Conservation (phyloP, 2,329 filamentous ascomycete genomes). For the Epichloe uncinata region DNA sequence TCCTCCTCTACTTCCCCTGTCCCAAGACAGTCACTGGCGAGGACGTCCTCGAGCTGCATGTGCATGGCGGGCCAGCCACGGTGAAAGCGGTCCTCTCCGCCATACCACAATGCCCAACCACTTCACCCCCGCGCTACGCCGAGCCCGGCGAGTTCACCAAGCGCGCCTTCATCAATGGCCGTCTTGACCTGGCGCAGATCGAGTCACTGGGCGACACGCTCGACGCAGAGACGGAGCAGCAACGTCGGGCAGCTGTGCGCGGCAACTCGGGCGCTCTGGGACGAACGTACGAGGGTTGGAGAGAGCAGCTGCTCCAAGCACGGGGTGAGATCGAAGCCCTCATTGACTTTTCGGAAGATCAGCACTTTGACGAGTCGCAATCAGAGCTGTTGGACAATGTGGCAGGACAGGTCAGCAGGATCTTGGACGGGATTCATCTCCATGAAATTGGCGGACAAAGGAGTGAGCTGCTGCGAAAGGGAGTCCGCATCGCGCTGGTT, state of each 20-base stretch:
- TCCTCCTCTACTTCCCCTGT: slow-evolving; percentile 70
- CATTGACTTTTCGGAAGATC: slow-evolving; percentile 95
- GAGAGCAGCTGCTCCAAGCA: slow-evolving; percentile 60
- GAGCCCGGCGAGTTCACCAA: slow-evolving; percentile 93
- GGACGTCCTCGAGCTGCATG: slow-evolving; percentile 80
- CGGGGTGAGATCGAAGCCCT: slow-evolving; percentile 87
- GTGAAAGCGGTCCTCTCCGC: slow-evolving; percentile 74
- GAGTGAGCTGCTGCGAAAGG: slow-evolving; percentile 71
- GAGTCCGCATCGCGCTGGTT: slow-evolving; percentile 74
- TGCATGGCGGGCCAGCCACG: slow-evolving; percentile 85
- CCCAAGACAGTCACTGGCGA: slow-evolving; percentile 84
- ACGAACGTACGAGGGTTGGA: slow-evolving; percentile 71
- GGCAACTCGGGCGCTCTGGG: slow-evolving; percentile 60
- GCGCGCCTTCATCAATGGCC: slow-evolving; percentile 76
- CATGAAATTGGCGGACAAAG: slow-evolving; percentile 68
- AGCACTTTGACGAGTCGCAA: slow-evolving; percentile 88
- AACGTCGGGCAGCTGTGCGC: slow-evolving; percentile 72
- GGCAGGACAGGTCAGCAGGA: slow-evolving; percentile 43
- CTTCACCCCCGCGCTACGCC: slow-evolving; percentile 57
- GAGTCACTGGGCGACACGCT: slow-evolving; percentile 51
- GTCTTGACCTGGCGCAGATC: slow-evolving; percentile 76
- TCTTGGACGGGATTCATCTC: slow-evolving; percentile 49
- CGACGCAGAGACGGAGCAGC: slow-evolving; percentile 74
- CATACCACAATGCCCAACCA: slow-evolving; percentile 42
- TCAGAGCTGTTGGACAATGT: slow-evolving; percentile 58